Base-by-base conservation (phyloP, 164 flowering plant species). In the Liriodendron chinense region DNA sequence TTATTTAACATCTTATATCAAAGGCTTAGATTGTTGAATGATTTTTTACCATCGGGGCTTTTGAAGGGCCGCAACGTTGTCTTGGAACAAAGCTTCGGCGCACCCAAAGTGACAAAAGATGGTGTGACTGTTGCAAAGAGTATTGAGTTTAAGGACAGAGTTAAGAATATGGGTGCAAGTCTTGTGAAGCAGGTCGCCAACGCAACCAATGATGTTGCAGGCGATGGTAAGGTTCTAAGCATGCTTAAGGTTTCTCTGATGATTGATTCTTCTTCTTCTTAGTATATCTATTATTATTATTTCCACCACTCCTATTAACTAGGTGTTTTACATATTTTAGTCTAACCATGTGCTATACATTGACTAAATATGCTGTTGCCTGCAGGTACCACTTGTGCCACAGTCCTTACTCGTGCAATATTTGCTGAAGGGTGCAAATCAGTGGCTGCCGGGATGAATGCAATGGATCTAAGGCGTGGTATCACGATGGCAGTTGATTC, bases 101-200 rank as follows among this genome's bases (percentile, higher is more conserved):
- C 98, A 59, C 98, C 98, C 2, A 93, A 95, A 77, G 98, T 95
- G 75, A 95, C 98, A 25, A 95, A 95, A 76, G 98, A 95, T 81
- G 98, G 98, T 77, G 98, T 95, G 16, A 95, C 98, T 74, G 98
- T 95, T 72, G 98, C 98, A 70, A 95, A 95, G 83, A 92, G 94
- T 78, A 87, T 95, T 82, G 98, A 95, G 74, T 95, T 95, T 76
- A 87, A 90, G 82, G 98, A 95, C 79, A 91, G 81, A 80, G 85
- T 90, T 49, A 95, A 92, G 84, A 95, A 95, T 64, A 71, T 95
- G 81, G 98, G 98, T 76, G 98, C 98, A 24, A 95, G 98, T 78
- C 96, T 95, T 81, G 98, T 95, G 56, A 95, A 95, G 79, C 98
- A 95, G 82, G 98, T 95, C 71, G 98, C 98, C 12, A 95, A 93